Evolutionary conservation across 257 asterid species (phyloP), one percentile per base, ranked within the genome.

Genomic region (Solanum acaule): DNA sequence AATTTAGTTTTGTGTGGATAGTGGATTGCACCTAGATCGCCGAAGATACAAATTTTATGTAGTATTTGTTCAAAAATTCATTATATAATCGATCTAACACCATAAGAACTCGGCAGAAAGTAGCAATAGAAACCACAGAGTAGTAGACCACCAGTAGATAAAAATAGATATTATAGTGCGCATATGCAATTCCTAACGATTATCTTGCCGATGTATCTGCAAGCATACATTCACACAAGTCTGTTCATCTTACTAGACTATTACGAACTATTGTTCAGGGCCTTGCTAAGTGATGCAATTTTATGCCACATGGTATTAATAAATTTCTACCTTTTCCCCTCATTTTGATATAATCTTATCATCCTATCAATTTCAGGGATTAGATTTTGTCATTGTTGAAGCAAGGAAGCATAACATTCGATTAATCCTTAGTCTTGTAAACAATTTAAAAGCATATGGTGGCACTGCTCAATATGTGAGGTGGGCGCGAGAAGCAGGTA

Each of bases 401-500:
- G 93, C 95, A n/a, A 90, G 96, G 88, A 92, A 88, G 84, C 89
- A 93, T 59, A 84, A 91, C 67, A 82, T 93, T 65, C 90, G 96
- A 87, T 85, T 93, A 76, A 89, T 93, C 68, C 92, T 93, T 18
- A 90, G 95, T 89, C 93, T 93, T 22, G 95, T 93, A 7, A 93
- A 93, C 88, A 93, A 93, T 88, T 87, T 93, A 89, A 76, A 93
- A 35, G 94, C 94, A 3, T 93, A 90, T 63, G 96, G 95, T 78
- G 96, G 96, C 22, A 93, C 93, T 89, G 91, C 92, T 40, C 96
- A 93, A 88, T 93, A 93, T 87, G 86, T 93, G 71, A 88, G 86
- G 76, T 93, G 95, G 95, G 95, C 95, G 11, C 77, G 88, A 86
- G 94, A 91, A 90, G 93, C 90, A 40, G 94, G 95, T 81, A 10